These are phyloP conservation scores for Citrullus colocynthis DNA, from an alignment of 306 rosid species.

Conservation along the genomic window DNA sequence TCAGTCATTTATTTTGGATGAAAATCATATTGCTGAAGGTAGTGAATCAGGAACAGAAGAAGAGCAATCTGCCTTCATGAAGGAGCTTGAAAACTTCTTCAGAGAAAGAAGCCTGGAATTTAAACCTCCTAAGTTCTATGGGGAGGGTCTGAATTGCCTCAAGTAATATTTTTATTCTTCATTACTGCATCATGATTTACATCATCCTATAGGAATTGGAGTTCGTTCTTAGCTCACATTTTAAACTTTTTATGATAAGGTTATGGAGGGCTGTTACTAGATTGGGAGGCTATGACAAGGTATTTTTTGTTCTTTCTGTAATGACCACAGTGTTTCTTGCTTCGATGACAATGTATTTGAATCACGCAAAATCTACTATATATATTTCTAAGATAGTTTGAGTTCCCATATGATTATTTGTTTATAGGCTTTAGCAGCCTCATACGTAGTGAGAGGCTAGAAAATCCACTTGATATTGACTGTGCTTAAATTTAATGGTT, in stretches of 20 bases:
- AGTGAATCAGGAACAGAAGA: slow-evolving; percentile 86
- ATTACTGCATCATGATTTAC: background rate
- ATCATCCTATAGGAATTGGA: background rate
- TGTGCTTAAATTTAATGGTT: background rate
- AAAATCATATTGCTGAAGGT: slow-evolving; percentile 49
- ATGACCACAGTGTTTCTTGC: background rate
- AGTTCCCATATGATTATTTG: background rate
- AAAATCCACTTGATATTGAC: background rate
- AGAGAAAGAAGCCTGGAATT: slow-evolving; percentile 87
- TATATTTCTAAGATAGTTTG: background rate
- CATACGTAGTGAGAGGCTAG: background rate
- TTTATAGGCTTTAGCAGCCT: background rate
- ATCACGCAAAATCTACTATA: background rate
- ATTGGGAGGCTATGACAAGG: slow-evolving; percentile 99
- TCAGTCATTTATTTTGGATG: slow-evolving; percentile 39
- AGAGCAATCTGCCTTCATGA: slow-evolving; percentile 79
- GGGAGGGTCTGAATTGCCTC: slow-evolving; percentile 89
- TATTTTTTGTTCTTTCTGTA: slow-evolving; percentile 13
- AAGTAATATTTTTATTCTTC: slow-evolving; percentile 44
- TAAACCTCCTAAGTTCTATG: slow-evolving; percentile 94
- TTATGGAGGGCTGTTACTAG: slow-evolving; percentile 87
- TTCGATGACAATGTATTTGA: background rate
- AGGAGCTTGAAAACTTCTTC: slow-evolving; percentile 79
- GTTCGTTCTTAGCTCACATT: background rate
- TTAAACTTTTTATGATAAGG: slow-evolving; percentile 32